Conservation (phyloP, 257 asterid species). For the Nicotiana otophora region DNA sequence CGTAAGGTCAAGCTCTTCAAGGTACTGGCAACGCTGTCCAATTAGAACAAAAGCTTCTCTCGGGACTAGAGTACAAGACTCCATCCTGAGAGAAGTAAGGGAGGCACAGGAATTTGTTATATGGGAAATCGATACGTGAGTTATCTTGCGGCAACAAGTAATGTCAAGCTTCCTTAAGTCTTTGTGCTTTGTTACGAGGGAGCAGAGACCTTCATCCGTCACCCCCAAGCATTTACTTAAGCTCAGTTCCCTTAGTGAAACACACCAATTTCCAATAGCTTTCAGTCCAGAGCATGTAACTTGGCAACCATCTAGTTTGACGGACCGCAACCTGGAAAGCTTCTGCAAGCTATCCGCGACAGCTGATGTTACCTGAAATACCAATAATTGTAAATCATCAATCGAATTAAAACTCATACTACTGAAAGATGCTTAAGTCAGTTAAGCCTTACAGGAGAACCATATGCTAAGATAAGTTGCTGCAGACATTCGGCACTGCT, state of each 20-base stretch:
- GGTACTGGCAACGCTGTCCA: slow-evolving; percentile 63
- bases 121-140: slow-evolving; percentile 52
- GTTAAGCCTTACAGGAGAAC: slow-evolving; percentile 54
- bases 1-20: slow-evolving; percentile 87
- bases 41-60: slow-evolving; percentile 61
- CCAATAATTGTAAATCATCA: slow-evolving; percentile 8
- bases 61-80: slow-evolving; percentile 57
- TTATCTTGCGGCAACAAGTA: slow-evolving; percentile 84
- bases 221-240: slow-evolving; percentile 79
- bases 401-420: neutral
- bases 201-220: slow-evolving; percentile 80
- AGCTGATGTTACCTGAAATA: slow-evolving; percentile 69
- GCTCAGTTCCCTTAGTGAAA: slow-evolving; percentile 64
- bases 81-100: slow-evolving; percentile 80
- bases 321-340: slow-evolving; percentile 57
- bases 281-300: slow-evolving; percentile 74
- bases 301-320: slow-evolving; percentile 78
- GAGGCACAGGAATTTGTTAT: slow-evolving; percentile 63
- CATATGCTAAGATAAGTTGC: slow-evolving; percentile 65
- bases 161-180: slow-evolving; percentile 68
- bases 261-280: slow-evolving; percentile 70
- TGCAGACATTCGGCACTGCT: slow-evolving; percentile 48
- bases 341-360: slow-evolving; percentile 68
- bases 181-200: slow-evolving; percentile 53
- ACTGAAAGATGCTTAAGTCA: neutral